Evolutionary conservation across 139 green algal genomes (phyloP).

Genomic region (Chlorella sp.): DNA sequence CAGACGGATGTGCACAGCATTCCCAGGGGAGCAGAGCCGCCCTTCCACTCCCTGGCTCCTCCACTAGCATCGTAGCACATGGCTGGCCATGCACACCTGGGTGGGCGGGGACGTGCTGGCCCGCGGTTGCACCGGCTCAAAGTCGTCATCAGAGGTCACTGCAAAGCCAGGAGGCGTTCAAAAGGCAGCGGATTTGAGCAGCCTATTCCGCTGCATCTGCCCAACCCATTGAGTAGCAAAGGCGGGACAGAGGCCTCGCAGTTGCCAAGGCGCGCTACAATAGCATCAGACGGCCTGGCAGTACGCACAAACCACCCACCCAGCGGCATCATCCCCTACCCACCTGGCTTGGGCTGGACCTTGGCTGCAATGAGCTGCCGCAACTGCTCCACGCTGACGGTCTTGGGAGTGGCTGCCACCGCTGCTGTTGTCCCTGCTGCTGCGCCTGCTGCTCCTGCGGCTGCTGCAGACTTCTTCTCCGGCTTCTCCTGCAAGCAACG

Average conservation of each 20-base stretch:
- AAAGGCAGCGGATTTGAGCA: too few species aligned
- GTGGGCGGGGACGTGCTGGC: not conserved
- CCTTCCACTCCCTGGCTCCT: not conserved
- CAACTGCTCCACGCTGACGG: not conserved
- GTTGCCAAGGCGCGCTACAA: too few species aligned
- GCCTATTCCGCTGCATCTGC: too few species aligned
- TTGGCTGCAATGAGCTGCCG: not conserved
- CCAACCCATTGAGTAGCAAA: too few species aligned
- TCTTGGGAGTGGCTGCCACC: not conserved
- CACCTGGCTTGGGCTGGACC: not conserved
- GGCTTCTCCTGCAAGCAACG: not conserved
- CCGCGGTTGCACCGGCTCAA: not conserved
- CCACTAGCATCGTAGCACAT: not conserved
- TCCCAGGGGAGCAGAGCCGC: not conserved
- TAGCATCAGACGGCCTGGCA: too few species aligned
- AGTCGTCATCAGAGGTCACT: slow-evolving; percentile 14
- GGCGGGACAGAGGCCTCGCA: too few species aligned
- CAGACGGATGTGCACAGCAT: too few species aligned
- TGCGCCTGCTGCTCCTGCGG: not conserved
- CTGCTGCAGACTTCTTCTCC: not conserved
- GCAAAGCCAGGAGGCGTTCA: too few species aligned
- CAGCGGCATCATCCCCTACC: not conserved
- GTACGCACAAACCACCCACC: too few species aligned
- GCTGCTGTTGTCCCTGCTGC: not conserved
- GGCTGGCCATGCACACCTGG: not conserved